Conservation (phyloP, 306 rosid genomes). For the Betula pendula region DNA sequence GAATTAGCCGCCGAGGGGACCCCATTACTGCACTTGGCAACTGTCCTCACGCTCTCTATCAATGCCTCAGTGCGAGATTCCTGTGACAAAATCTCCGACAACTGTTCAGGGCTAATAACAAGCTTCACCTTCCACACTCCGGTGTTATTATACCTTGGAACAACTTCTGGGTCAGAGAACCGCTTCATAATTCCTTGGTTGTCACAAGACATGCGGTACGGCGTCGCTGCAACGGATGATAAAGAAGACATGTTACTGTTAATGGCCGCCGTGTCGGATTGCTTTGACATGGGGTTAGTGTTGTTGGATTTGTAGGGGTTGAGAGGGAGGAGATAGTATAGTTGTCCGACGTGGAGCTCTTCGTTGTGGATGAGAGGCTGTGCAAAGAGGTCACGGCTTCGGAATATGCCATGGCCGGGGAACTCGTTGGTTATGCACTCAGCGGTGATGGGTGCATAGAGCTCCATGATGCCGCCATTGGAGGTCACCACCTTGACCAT, state of each 20-base stretch:
- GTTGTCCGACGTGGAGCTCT: conserved; percentile 50
- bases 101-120: conserved; percentile 69
- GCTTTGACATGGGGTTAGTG: background rate
- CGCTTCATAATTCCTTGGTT: conserved; percentile 17
- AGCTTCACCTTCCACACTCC: conserved; percentile 91
- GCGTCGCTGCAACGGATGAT: conserved; percentile 29
- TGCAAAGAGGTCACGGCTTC: conserved; percentile 38
- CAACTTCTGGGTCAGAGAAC: conserved; percentile 49
- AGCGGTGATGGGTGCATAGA: conserved; percentile 56
- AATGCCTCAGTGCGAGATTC: conserved; percentile 64
- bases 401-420: conserved; percentile 72
- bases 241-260: background rate
- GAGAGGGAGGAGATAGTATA: conserved; percentile 75
- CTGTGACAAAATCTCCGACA: conserved; percentile 75
- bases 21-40: conserved; percentile 68
- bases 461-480: conserved; percentile 76
- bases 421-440: conserved; percentile 59
- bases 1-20: conserved; percentile 47
- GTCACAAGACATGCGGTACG: conserved; percentile 68
- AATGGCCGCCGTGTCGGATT: conserved; percentile 2
- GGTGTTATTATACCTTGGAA: conserved; percentile 54
- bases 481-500: conserved; percentile 63
- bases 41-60: conserved; percentile 78
- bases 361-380: conserved; percentile 56
- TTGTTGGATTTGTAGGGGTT: conserved; percentile 36